Evolutionary conservation across 2,329 filamentous ascomycete species (phyloP), one percentile per base, ranked within the genome.

Genomic region (Fusarium tupiense): DNA sequence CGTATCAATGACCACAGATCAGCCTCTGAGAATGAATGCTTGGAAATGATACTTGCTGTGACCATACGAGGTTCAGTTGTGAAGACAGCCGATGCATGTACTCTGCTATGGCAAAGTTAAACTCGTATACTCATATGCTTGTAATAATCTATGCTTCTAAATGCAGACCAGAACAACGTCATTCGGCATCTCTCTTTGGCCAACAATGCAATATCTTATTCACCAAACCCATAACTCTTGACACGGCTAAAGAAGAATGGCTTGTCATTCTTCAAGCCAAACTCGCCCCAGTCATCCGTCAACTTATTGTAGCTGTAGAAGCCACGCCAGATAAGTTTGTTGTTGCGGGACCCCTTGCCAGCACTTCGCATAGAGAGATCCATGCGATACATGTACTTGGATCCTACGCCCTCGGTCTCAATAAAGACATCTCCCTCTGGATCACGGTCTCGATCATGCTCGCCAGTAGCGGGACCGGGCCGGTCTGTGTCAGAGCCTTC

Each of bases 301-400:
- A 97, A 82, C 76, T 90, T 89, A 80, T 98, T 97, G 80, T 97
- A 96, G 84, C 92, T 96, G 90, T 94, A 97, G 81, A 95, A 98
- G 2, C 93, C 92, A 77, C 93, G 92, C 96, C 96, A 99, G 2
- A 86, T 85, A 58, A 99, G 84, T 83, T 97, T 98, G 71, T 96
- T 98, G 79, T 97, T 98, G 80, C 91, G 90, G 0, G 91, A 86
- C 1, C 87, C 88, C 72, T 87, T 89, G 19, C 90, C 88, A 0
- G 91, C 89, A 72, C 87, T 91, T 2, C 90, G 90, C 37, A 98
- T 81, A 11, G 89, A 86, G 37, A 99, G 83, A 67, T 96, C 91
- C 90, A 98, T 92, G 52, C 92, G 90, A 81, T 96, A 98, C 71
- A 92, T 89, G 83, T 98, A 98, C 83, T 95, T 94, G 24, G 84